These are phyloP conservation scores for Aleurites moluccanus DNA, from an alignment of 441 rosid genomes.

Conservation along the genomic window DNA sequence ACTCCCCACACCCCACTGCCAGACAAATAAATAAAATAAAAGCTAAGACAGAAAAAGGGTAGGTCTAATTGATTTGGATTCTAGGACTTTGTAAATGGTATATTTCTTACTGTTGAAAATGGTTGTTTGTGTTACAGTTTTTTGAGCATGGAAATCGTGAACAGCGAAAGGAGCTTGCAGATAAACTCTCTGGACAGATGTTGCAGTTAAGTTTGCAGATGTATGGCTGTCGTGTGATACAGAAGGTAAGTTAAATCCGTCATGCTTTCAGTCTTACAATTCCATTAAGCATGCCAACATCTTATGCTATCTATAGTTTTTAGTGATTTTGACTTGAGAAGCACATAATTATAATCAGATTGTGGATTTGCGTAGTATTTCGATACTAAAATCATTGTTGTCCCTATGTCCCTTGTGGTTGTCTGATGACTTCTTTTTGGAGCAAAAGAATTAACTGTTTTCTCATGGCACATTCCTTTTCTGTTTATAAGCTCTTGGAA, in stretches of 20 bases:
- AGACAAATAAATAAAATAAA: neutral
- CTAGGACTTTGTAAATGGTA: neutral
- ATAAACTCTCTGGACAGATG: slow-evolving; percentile 65
- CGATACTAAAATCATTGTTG: neutral
- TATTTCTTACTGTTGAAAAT: neutral
- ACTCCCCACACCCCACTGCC: neutral
- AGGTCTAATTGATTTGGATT: neutral
- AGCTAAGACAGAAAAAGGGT: no score
- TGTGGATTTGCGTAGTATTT: neutral
- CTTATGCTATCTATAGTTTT: neutral
- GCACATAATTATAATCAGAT: neutral
- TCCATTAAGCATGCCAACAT: neutral
- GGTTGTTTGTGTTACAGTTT: slow-evolving; percentile 40
- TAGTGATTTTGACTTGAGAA: neutral
- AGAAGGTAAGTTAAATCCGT: slow-evolving; percentile 49
- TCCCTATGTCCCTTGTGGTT: neutral
- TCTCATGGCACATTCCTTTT: neutral
- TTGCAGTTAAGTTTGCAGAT: slow-evolving; percentile 70
- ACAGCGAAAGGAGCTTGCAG: slow-evolving; percentile 68
- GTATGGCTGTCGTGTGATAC: slow-evolving; percentile 89
- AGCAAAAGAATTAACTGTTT: neutral
- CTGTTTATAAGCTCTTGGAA: neutral
- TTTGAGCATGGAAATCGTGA: slow-evolving; percentile 63
- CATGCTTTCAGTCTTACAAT: neutral
- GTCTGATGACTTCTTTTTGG: neutral